Evolutionary conservation across 2,329 filamentous ascomycete species (phyloP), one percentile per base, ranked within the genome.

Genomic region (Fusarium sp.): DNA sequence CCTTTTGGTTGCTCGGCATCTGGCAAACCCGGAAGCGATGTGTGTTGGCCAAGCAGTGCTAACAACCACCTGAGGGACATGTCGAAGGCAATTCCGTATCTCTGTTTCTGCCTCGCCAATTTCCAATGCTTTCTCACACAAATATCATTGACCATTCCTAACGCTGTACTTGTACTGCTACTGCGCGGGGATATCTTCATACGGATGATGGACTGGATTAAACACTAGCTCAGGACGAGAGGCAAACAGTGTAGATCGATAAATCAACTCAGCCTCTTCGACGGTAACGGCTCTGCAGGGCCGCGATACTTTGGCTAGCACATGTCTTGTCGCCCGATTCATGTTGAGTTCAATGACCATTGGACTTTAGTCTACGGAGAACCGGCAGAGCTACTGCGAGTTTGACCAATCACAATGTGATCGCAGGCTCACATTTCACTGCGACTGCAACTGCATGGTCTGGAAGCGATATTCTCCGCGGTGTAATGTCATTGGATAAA

Each of bases 301-400:
- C 46, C 50, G 17, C 22, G 39, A 63, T 64, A 46, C 33, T 59
- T 64, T 64, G 35, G 46, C 53, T 48, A 62, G 40, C n/a, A 53
- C 10, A 20, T 52, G 19, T 22, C 25, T 32, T 53, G 35, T 32
- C 61, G 65, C 66, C 66, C 56, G 61, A 55, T 20, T 57, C 33
- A 33, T 62, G 47, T 52, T 53, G 53, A 37, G 19, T 65, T 65
- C 48, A 41, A 54, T 55, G 56, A 69, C 52, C 51, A 25, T 40
- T 54, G 51, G 40, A 62, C 40, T 53, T 43, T 66, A 43, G 17
- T 22, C 20, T 30, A 57, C 52, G 58, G 63, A 46, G 40, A 30
- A 10, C 58, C 62, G 63, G 64, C 63, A 63, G 41, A 70, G 62
- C 66, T 69, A 45, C 41, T 49, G 22, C n/a, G 30, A 22, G n/a